Conservation (phyloP, 164 flowering plant species). For the Echeveria elegans region DNA sequence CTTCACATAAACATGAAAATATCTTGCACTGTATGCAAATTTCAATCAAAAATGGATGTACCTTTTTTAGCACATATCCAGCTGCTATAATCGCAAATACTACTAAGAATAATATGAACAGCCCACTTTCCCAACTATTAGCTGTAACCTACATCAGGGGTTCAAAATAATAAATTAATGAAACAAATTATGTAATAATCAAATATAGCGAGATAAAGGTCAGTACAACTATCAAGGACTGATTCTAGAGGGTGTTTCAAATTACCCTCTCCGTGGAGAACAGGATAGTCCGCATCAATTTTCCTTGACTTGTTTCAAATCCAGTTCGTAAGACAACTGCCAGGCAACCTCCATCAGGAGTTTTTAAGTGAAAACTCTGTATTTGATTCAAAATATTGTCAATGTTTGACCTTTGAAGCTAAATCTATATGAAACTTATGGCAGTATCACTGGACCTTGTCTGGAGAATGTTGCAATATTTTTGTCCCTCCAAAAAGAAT, state of each 20-base stretch:
- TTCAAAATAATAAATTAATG: neutral
- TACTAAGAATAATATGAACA: constrained; percentile 84
- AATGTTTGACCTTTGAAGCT: neutral
- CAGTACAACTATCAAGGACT: constrained; percentile 2
- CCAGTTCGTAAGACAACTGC: constrained; percentile 95
- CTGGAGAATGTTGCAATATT: constrained; percentile 89
- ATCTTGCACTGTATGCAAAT: neutral
- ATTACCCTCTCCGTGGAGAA: constrained; percentile 97
- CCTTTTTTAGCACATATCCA: constrained; percentile 96
- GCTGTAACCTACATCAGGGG: constrained; percentile 71
- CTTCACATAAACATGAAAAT: neutral
- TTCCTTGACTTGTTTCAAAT: constrained; percentile 97
- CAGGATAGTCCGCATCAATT: constrained; percentile 90
- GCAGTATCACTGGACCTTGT: constrained; percentile 46
- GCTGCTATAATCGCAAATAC: constrained; percentile 97
- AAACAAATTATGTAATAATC: constrained; percentile 1
- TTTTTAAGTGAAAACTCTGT: constrained; percentile 61
- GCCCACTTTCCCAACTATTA: constrained; percentile 98
- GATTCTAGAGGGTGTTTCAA: constrained; percentile 5
- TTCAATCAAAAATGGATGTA: constrained; percentile 14
- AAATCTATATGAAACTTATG: neutral
- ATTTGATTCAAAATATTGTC: constrained; percentile 10
- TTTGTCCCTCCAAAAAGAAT: constrained; percentile 97
- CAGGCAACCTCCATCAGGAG: constrained; percentile 96
- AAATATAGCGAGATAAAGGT: neutral